These are phyloP conservation scores for Asterochloris sp. DNA, from an alignment of 139 green algal species.

Conservation along the genomic window DNA sequence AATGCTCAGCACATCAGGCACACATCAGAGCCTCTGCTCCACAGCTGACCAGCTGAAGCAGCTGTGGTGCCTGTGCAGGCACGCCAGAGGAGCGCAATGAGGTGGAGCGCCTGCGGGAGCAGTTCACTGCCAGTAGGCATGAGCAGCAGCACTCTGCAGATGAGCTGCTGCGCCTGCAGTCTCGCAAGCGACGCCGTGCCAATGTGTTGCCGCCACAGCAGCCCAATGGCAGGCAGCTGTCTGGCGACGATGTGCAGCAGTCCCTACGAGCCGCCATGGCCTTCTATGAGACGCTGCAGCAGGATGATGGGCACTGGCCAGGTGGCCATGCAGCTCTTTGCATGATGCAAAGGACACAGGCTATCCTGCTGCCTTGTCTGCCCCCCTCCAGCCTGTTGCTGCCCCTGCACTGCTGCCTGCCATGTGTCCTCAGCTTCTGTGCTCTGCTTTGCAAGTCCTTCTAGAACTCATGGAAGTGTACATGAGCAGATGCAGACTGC, in stretches of 20 bases:
- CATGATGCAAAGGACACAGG: too few species aligned
- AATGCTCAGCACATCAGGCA: neutral
- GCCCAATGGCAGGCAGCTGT: neutral
- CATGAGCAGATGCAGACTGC: too few species aligned
- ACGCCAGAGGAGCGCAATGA: slow-evolving; percentile 55
- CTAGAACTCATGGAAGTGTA: too few species aligned
- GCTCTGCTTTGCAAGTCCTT: too few species aligned
- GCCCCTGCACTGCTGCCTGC: too few species aligned
- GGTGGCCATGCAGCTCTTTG: slow-evolving; percentile 11
- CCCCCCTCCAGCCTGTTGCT: too few species aligned
- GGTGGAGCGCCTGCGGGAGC: slow-evolving; percentile 56
- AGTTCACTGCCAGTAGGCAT: slow-evolving; percentile 59
- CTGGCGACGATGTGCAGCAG: neutral
- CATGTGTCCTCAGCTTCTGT: too few species aligned
- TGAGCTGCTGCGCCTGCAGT: slow-evolving; percentile 80
- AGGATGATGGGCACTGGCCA: slow-evolving; percentile 93
- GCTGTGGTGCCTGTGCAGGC: too few species aligned
- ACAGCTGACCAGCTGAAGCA: slow-evolving; percentile 11
- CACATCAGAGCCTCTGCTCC: neutral
- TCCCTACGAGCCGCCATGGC: slow-evolving; percentile 57
- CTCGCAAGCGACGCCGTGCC: neutral
- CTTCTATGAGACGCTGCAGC: slow-evolving; percentile 79
- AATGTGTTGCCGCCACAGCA: neutral
- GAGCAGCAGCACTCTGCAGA: slow-evolving; percentile 78
- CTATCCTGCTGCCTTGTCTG: too few species aligned